Evolutionary conservation across 2,329 filamentous ascomycete genomes (phyloP).

Genomic region (Colletotrichum gigasporum): DNA sequence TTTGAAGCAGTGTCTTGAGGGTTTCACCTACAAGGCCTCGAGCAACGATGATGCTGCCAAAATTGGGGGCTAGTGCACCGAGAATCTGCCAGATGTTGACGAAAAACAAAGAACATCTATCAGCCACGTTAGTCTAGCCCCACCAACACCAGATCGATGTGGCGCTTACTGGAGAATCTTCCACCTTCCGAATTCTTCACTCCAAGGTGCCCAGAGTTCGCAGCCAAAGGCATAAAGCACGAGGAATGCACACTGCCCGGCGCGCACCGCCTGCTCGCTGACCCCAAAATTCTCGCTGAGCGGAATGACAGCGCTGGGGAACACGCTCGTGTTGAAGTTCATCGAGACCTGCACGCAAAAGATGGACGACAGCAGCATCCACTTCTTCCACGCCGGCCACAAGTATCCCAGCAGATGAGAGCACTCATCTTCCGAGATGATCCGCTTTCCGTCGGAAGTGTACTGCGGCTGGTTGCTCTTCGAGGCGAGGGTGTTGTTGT

Average conservation of each 20-base stretch:
- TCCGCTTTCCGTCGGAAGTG: constrained; percentile 45
- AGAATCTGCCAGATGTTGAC: constrained; percentile 65
- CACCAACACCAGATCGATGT: background rate
- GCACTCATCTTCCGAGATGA: constrained; percentile 56
- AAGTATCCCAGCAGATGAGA: constrained; percentile 55
- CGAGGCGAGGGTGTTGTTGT: background rate
- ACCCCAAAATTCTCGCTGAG: constrained; percentile 56
- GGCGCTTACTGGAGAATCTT: constrained; percentile 56
- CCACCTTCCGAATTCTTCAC: constrained; percentile 62
- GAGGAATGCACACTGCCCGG: constrained; percentile 59
- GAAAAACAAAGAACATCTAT: constrained; percentile 47
- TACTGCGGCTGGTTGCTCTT: constrained; percentile 20
- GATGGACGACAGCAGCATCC: constrained; percentile 59
- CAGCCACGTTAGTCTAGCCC: background rate
- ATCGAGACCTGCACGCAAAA: constrained; percentile 64
- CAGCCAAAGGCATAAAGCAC: constrained; percentile 60
- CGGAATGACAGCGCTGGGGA: constrained; percentile 57
- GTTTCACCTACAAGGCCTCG: constrained; percentile 40
- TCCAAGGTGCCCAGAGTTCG: constrained; percentile 64
- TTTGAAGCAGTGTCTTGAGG: background rate
- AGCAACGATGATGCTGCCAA: constrained; percentile 51
- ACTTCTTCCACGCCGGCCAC: constrained; percentile 59
- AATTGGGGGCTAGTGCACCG: constrained; percentile 51
- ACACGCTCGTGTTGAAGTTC: constrained; percentile 65
- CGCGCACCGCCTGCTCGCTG: constrained; percentile 54